These are phyloP conservation scores for Solanum tarapatanum DNA, from an alignment of 257 asterid species.

Conservation along the genomic window DNA sequence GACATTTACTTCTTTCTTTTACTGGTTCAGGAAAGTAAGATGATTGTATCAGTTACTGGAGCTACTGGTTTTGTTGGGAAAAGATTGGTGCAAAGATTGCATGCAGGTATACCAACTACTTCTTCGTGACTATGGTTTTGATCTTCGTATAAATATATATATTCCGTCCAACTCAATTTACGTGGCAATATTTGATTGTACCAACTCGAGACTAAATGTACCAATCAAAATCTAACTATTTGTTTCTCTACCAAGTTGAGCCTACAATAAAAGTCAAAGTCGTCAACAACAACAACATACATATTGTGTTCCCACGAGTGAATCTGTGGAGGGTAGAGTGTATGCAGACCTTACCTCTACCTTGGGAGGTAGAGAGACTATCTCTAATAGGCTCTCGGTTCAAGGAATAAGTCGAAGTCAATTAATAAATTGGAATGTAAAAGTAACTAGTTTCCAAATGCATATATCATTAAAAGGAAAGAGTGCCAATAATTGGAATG, in stretches of 20 bases:
- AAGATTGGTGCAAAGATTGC: constrained; percentile 84
- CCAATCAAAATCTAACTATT: background rate
- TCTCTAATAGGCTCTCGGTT: background rate
- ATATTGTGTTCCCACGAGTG: background rate
- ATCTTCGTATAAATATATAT: background rate
- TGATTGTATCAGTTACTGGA: constrained; percentile 82
- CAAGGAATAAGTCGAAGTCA: background rate
- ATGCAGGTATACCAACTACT: constrained; percentile 17
- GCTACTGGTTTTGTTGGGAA: constrained; percentile 94
- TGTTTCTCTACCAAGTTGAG: background rate
- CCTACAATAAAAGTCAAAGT: background rate
- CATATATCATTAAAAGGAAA: background rate
- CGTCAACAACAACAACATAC: background rate
- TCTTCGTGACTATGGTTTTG: background rate
- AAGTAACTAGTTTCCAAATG: background rate
- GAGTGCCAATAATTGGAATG: background rate
- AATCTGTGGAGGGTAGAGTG: background rate
- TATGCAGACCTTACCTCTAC: fast-evolving
- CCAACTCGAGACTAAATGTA: background rate
- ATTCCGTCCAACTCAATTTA: background rate
- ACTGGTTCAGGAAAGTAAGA: constrained; percentile 44
- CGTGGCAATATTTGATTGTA: background rate
- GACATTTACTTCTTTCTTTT: background rate
- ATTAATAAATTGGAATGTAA: background rate
- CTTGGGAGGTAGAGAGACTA: background rate